phyloP scores from a whole-genome alignment of 345 rosid species.

The Hibiscus trionum region DNA sequence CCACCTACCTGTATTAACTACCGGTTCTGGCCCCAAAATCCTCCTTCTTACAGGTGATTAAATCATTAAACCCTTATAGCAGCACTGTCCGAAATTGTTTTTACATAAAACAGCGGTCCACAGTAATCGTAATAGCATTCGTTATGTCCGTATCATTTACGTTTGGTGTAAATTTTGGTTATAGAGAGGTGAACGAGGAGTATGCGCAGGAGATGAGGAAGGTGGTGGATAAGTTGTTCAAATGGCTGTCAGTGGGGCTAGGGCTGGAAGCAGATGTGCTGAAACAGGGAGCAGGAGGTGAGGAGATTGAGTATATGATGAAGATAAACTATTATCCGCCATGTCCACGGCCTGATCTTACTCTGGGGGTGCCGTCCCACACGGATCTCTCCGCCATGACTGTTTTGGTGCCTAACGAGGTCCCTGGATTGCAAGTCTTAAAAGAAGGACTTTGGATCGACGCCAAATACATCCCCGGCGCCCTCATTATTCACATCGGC shows the following conservation, averaged over 20 bases:
- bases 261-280: constrained; percentile 42
- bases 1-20: constrained; percentile 54
- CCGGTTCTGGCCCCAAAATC: constrained; percentile 70
- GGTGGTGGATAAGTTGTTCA: constrained; percentile 45
- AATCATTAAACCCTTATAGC: too few relatives aligned
- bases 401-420: constrained; percentile 71
- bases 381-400: constrained; percentile 70
- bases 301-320: constrained; percentile 46
- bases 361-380: constrained; percentile 74
- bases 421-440: constrained; percentile 76
- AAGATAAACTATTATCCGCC: constrained; percentile 88
- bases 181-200: constrained; percentile 72
- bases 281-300: constrained; percentile 57
- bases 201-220: constrained; percentile 37
- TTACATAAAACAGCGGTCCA: too few relatives aligned
- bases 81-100: too few relatives aligned
- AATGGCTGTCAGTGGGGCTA: constrained; percentile 47
- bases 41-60: constrained; percentile 60
- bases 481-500: constrained; percentile 71
- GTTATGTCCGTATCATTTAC: too few relatives aligned
- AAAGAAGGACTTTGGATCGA: constrained; percentile 66
- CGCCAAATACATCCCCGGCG: constrained; percentile 60
- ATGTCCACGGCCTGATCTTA: constrained; percentile 79
- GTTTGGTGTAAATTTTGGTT: background rate
- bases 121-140: too few relatives aligned